Conservation (phyloP, 352 stramenopile genomes). For the Aphanomyces astaci region DNA sequence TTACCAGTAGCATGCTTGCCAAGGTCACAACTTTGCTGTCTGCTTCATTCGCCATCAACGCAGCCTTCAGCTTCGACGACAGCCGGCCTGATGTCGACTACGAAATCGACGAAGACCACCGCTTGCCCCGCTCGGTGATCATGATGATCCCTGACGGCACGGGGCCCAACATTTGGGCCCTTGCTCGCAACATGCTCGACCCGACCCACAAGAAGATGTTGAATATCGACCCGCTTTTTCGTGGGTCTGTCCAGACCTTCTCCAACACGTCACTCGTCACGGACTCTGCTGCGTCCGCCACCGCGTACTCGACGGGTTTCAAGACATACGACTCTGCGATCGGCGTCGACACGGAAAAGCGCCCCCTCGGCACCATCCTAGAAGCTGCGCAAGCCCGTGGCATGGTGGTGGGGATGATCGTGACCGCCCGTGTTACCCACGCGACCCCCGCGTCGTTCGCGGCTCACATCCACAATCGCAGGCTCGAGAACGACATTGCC, state of each 20-base stretch:
- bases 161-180: constrained; percentile 51
- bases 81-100: constrained; percentile 41
- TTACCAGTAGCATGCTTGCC: neutral
- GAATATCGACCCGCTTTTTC: constrained; percentile 49
- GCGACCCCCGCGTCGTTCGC: constrained; percentile 50
- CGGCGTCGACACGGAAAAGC: constrained; percentile 44
- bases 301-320: constrained; percentile 52
- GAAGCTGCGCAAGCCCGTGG: constrained; percentile 51
- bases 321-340: constrained; percentile 61
- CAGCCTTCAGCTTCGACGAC: neutral
- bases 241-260: constrained; percentile 50
- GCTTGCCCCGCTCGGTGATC: constrained; percentile 42
- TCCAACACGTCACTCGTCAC: constrained; percentile 63
- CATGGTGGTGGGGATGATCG: constrained; percentile 62
- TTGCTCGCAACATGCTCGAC: constrained; percentile 50
- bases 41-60: neutral
- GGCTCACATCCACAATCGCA: constrained; percentile 42
- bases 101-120: constrained; percentile 40
- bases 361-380: constrained; percentile 52
- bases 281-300: constrained; percentile 47
- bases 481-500: constrained; percentile 49
- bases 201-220: constrained; percentile 43
- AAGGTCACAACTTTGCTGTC: neutral
- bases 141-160: constrained; percentile 72
- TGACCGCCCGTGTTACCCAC: constrained; percentile 56